Conservation (phyloP, 2,329 filamentous ascomycete species). For the Tolypocladium ophioglossoides region DNA sequence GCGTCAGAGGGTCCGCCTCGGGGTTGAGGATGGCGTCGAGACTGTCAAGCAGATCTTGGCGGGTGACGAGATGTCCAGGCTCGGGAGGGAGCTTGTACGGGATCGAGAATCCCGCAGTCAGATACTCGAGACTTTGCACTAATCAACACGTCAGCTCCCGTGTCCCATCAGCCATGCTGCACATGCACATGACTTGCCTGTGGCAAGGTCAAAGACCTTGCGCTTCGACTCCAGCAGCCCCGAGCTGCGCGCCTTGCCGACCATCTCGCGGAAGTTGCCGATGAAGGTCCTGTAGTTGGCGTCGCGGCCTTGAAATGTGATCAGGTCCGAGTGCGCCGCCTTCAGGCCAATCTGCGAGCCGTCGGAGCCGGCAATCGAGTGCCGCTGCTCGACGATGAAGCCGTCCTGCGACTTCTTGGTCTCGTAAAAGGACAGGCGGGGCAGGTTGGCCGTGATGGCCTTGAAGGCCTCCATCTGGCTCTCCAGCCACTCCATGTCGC, state of each 20-base stretch:
- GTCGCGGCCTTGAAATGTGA: constrained; percentile 14
- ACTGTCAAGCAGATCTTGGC: constrained; percentile 8
- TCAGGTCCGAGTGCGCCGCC: constrained; percentile 12
- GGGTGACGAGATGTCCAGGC: constrained; percentile 6
- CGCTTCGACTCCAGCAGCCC: constrained; percentile 10
- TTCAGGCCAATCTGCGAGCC: constrained; percentile 11
- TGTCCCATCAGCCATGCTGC: background rate
- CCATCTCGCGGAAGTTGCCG: constrained; percentile 11
- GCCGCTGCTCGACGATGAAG: constrained; percentile 13
- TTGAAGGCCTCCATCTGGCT: constrained; percentile 17
- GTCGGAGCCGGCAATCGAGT: constrained; percentile 14
- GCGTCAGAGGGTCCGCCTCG: background rate
- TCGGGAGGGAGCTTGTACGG: constrained; percentile 7
- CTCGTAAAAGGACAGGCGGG: constrained; percentile 15
- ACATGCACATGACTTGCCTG: constrained; percentile 7
- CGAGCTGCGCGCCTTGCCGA: constrained; percentile 5
- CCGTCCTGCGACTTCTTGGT: constrained; percentile 12
- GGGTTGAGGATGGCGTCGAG: constrained; percentile 8
- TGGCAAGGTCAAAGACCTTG: constrained; percentile 8
- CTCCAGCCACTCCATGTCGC: constrained; percentile 14
- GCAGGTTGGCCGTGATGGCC: constrained; percentile 11
- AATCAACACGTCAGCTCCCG: background rate
- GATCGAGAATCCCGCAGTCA: constrained; percentile 8
- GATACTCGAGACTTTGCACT: constrained; percentile 10
- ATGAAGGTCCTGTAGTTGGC: constrained; percentile 13